Base-by-base conservation (phyloP, 495 filamentous ascomycete genomes). In the Tuber microsphaerosporum region DNA sequence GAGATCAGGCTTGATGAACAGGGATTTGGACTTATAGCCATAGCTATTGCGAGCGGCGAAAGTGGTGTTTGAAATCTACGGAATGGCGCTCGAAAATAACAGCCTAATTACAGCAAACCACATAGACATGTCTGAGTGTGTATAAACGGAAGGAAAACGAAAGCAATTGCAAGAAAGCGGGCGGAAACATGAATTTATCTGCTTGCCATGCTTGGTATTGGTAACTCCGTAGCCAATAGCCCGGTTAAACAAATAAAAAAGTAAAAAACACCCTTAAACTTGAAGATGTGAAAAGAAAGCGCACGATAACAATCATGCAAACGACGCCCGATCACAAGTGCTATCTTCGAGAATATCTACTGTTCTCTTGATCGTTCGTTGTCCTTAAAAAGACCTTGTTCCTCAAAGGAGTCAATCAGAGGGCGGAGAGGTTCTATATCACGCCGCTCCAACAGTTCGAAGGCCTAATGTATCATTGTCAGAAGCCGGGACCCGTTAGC, bases 361-460 rank as follows among this genome's bases (percentile, higher is more conserved):
- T 79, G 77, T 19, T 79, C 77, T 22, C 77, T 79, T n/a, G 77
- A 80, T 44, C 77, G 65, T 17, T 80, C 78, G 20, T 80, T 80
- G 42, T 82, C 81, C 42, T 82, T 82, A 51, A 82, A 82, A n/a
- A 82, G 80, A 0, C 81, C 81, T 71, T 82, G 81, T 72, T 82
- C 81, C 69, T 83, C 81, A 71, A 83, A 93, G 69, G 91, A 84
- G 76, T 93, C 91, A 73, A 93, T 89, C 76, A 93, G 82, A 20
- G 89, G 89, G 82, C 90, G 89, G 89, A 93, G 91, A 14, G 91
- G 91, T 86, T 92, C 90, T 84, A 90, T 88, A 79, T 93, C 91
- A 83, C 89, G 89, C 73, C 90, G 89, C 16, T 87, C 86, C 20
- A 93, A 85, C 61, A 93, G 86, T 71, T 87, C 87, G 81, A 90